A percentile compares a stretch with the other conserved stretches of the same genome.
Conservation (phyloP, 2,329 filamentous ascomycete genomes). For the Bimuria novae-zelandiae region DNA sequence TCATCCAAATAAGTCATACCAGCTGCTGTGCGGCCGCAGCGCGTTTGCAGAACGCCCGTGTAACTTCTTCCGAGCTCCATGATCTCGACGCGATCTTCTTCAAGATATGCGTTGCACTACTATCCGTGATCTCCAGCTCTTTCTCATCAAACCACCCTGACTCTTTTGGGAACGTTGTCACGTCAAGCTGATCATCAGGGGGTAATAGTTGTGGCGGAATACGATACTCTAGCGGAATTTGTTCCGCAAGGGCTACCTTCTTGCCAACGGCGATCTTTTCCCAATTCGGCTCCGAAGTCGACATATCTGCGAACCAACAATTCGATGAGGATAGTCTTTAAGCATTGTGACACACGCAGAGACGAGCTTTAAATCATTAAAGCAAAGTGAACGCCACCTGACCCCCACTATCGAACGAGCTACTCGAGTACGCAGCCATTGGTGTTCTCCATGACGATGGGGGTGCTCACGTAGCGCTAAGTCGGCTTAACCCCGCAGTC, state of each 20-base stretch:
- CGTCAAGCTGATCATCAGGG: conserved; percentile 58
- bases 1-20: conserved; percentile 35
- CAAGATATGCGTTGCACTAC: conserved; percentile 48
- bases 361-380: background rate
- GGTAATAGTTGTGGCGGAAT: conserved; percentile 61
- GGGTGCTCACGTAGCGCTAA: background rate
- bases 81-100: conserved; percentile 46
- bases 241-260: conserved; percentile 50
- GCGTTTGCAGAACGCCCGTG: conserved; percentile 59
- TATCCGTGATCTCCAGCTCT: conserved; percentile 58
- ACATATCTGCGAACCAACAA: background rate
- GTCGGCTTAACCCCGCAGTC: conserved; percentile 7
- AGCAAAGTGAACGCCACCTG: background rate
- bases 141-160: conserved; percentile 63
- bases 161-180: conserved; percentile 58
- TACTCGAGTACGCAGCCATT: background rate
- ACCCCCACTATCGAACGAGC: background rate
- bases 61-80: conserved; percentile 59
- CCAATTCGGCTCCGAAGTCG: conserved; percentile 46
- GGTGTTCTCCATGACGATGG: background rate
- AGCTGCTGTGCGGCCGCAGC: conserved; percentile 61
- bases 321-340: no score
- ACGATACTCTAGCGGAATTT: conserved; percentile 63
- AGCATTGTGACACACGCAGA: no score
- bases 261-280: conserved; percentile 50